Evolutionary conservation across 78 protist genomes (phyloP), one percentile per base, ranked within the genome.

Genomic region (Cavenderia fasciculata): DNA sequence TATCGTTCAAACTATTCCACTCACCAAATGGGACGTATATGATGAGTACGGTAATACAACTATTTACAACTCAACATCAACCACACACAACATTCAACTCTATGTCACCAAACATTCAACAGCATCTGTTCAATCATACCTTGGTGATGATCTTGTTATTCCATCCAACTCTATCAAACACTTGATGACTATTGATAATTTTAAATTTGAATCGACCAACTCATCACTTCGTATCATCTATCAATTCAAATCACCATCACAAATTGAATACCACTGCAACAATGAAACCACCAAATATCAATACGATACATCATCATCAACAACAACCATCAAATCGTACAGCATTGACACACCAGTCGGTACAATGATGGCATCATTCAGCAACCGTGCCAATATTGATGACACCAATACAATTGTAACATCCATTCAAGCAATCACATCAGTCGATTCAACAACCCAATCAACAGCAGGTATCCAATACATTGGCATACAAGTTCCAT

Each of bases 131-230:
- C 54, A 49, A 49, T 49, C 27, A 14, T 49, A 14, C n/a, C n/a
- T n/a, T n/a, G 12, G 54, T 63, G 1, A 49, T 49, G 12, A 14
- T 18, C 54, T 12, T 18, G 51, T 25, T 19, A 27, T 40, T 4
- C 38, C 14, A n/a, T n/a, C 72, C 47, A 19, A 63, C 47, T 40
- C 54, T 34, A 34, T 63, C 25, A 63, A 63, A 21, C 72, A 63
- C 11, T 40, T 23, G 4, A 63, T 63, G 1, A n/a, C 4, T 2
- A 63, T 63, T 34, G n/a, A 33, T 38, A 40, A 16, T 19, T 63
- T 43, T 43, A 5, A 19, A 11, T 63, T 63, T 38, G 43, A 7
- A 8, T 21, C 25, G 2, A 21, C 2, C 18, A 2, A 27, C 12
- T 38, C 33, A n/a, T 63, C 72, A 31, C 47, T 63, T 18, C 47